Base-by-base conservation (phyloP, 2,329 filamentous ascomycete genomes). In the Ophiostoma sp. region DNA sequence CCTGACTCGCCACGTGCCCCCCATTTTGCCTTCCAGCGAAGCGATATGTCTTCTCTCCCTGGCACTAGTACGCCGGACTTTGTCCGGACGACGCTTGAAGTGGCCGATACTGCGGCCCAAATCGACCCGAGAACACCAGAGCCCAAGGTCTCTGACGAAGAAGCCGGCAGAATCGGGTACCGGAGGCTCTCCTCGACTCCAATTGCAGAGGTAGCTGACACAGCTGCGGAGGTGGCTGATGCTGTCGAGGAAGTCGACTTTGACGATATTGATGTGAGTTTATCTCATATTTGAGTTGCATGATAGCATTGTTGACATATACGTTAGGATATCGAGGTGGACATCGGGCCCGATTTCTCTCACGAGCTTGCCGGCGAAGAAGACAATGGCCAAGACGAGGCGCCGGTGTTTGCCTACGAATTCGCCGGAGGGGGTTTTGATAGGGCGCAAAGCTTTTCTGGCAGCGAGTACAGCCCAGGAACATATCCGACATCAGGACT, bases 351-450 rank as follows among this genome's bases (percentile, higher is more conserved):
- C 64, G 68, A 55, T 55, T 72, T 45, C 67, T 52, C 70, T 7
- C 72, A 74, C 44, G 73, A 73, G 49, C 68, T 63, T 11, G 67
- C 68, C 3, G 68, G 66, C 4, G 44, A 66, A 3, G 36, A 38
- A 6, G 68, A 70, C 18, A 60, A 72, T 2, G 71, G 70, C 11
- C 68, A 72, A 5, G 72, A 73, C 11, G 70, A 72, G 5, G 76
- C 77, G 1, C 81, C 81, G 0, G 75, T 83, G 5, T 83, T 83
- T 70, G 77, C 81, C 27, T 74, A 78, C 63, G 76, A 75, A 8
- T 62, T 55, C 12, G 65, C 65, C 12, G 49, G 65, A 7, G 45
- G 27, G 3, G 18, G 55, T 7, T 52, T 18, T 36, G 40, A 55
- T 27, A 41, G 65, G 38, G 27, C 62, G 12, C 27, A 49, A 11